Base-by-base conservation (phyloP, 1,284 basidiomycete species). In the Rhodotorula sp. region DNA sequence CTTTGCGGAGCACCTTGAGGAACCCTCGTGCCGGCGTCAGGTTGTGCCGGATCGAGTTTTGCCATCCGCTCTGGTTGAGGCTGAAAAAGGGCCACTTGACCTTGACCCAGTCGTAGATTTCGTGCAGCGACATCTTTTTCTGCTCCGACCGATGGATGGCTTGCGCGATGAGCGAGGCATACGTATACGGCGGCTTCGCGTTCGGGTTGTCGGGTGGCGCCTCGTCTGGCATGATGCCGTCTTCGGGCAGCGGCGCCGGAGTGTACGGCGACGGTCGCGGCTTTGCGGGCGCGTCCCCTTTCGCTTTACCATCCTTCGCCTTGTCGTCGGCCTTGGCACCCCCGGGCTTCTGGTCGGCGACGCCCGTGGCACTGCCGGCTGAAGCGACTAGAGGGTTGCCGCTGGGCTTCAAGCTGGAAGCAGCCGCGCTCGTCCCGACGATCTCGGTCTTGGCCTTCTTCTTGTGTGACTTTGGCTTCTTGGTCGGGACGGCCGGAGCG, bases 161-260 rank as follows among this genome's bases (percentile, higher is more conserved):
- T 55, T 78, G 77, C 4, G 77, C 77, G 48, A 78, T 76, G 24
- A 78, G 66, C 7, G 75, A 75, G 5, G 77, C 74, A 53, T 78
- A 78, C 6, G 76, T 76, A 64, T 78, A 78, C 2, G 77, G 77
- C 26, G 77, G 77, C 67, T 75, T 76, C 22, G 62, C 62, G 26
- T 46, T 26, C 10, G 26, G 70, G 48, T 74, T 56, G 33, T 70
- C 62, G 3, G 65, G 60, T 0, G 72, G 66, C 7, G 74, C 74
- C 3, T 37, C 58, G 8, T 60, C 54, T 5, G 71, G 71, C 12
- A 22, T 46, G 6, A 54, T 60, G 1, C n/a, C 60, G 3, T 64
- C 69, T 3, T 60, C 51, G 1, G 71, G 66, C 26, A 67, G 65
- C 5, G 67, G 33, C 18, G 72, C 70, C 2, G 72, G 72, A 4